Percentiles rank a stretch among this genome's conserved stretches.
These are phyloP conservation scores for Corylus americana DNA, from an alignment of 306 rosid species.

Conservation along the genomic window DNA sequence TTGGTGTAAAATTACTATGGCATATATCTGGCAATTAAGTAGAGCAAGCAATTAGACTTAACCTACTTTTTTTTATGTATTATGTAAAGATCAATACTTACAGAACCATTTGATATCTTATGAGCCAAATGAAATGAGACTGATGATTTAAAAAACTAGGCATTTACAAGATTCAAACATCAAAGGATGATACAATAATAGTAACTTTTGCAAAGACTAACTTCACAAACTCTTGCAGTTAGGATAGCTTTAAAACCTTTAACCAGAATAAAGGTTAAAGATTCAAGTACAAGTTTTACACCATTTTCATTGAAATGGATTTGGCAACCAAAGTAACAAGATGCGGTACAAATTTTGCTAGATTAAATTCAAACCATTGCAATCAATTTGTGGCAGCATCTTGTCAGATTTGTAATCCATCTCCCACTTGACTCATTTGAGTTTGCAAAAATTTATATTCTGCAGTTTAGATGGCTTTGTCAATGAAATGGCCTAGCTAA, in stretches of 20 bases:
- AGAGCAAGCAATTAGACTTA: not conserved
- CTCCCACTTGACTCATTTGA: not conserved
- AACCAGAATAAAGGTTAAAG: not conserved
- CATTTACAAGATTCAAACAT: not conserved
- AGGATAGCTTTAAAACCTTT: not conserved
- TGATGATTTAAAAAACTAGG: not conserved
- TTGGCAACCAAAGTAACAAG: not conserved
- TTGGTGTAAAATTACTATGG: not conserved
- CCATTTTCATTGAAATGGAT: not conserved
- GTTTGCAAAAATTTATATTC: not conserved
- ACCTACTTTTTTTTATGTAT: not conserved
- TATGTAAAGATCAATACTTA: not conserved
- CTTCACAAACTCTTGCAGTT: not conserved
- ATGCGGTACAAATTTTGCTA: not conserved
- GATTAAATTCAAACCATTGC: not conserved
- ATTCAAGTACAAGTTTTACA: not conserved
- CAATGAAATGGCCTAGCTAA: slow-evolving; percentile 16
- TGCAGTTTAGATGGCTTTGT: slow-evolving; percentile 24
- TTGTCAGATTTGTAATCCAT: not conserved
- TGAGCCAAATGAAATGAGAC: not conserved
- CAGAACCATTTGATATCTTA: not conserved
- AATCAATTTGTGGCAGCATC: not conserved
- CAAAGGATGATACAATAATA: not conserved
- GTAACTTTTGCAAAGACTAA: not conserved
- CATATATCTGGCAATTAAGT: not conserved